Percentiles rank a stretch among this genome's conserved stretches.
Conservation (phyloP, 371 early-diverging fungal species). For the Vavraia culicis region DNA sequence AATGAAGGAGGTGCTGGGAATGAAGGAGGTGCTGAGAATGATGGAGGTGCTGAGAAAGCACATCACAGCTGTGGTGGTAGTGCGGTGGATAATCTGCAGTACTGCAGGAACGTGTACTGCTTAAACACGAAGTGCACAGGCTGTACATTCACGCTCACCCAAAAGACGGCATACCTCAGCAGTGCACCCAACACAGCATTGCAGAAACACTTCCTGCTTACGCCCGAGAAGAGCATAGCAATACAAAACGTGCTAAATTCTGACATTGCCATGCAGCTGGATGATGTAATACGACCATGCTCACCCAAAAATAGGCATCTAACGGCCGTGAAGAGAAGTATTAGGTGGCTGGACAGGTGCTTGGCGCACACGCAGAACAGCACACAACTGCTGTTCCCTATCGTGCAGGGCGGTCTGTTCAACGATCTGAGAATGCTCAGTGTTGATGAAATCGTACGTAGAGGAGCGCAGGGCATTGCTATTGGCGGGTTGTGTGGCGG, state of each 20-base stretch:
- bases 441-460: slow-evolving; percentile 60
- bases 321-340: slow-evolving; percentile 69
- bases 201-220: slow-evolving; percentile 49
- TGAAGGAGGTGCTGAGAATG: too few species aligned
- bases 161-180: not conserved
- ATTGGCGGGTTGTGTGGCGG: slow-evolving; percentile 81
- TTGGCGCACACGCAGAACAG: slow-evolving; percentile 44
- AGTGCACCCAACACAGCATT: too few species aligned
- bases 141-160: too few species aligned
- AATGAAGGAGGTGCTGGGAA: too few species aligned
- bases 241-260: slow-evolving; percentile 76
- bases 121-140: too few species aligned
- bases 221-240: slow-evolving; percentile 73
- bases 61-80: too few species aligned
- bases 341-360: slow-evolving; percentile 78
- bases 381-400: slow-evolving; percentile 69
- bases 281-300: slow-evolving; percentile 72
- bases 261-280: slow-evolving; percentile 86
- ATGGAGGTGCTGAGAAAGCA: too few species aligned
- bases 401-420: slow-evolving; percentile 72
- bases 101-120: too few species aligned
- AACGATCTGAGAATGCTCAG: slow-evolving; percentile 53
- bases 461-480: slow-evolving; percentile 67
- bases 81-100: too few species aligned
- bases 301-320: slow-evolving; percentile 59